Conservation (phyloP, 805 yeast genomes). For the Candida endomychidarum region DNA sequence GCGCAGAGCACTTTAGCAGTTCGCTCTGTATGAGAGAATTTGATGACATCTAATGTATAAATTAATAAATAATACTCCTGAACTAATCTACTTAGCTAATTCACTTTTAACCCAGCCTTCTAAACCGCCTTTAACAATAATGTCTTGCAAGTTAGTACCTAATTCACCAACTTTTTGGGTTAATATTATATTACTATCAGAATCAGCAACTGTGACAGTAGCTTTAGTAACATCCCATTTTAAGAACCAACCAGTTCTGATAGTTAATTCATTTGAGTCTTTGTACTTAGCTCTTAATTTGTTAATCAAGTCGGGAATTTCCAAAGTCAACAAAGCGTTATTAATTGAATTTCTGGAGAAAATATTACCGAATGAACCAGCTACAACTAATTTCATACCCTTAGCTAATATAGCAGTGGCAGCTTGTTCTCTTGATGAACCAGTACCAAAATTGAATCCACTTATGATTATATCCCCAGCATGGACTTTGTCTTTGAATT, state of each 20-base stretch:
- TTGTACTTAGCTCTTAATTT: constrained; percentile 69
- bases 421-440: constrained; percentile 98
- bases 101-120: constrained; percentile 97
- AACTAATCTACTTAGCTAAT: constrained; percentile 9
- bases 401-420: constrained; percentile 97
- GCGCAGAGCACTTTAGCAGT: too few species aligned
- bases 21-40: too few species aligned
- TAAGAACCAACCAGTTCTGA: constrained; percentile 92
- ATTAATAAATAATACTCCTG: not conserved
- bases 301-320: constrained; percentile 83
- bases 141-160: constrained; percentile 93
- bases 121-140: constrained; percentile 93
- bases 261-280: constrained; percentile 68
- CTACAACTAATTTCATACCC: constrained; percentile 88
- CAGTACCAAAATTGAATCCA: constrained; percentile 97
- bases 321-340: constrained; percentile 91
- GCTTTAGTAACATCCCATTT: constrained; percentile 92
- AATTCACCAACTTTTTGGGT: constrained; percentile 92
- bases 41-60: constrained; percentile 1
- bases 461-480: constrained; percentile 88
- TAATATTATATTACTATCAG: constrained; percentile 58
- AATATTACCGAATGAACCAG: constrained; percentile 97
- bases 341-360: constrained; percentile 95
- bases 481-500: constrained; percentile 75
- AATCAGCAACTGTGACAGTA: constrained; percentile 73